A percentile compares a stretch with the other conserved stretches of the same genome.
Conservation (phyloP, 176 grass and related monocot genomes). For the Tillandsia fasciculata region DNA sequence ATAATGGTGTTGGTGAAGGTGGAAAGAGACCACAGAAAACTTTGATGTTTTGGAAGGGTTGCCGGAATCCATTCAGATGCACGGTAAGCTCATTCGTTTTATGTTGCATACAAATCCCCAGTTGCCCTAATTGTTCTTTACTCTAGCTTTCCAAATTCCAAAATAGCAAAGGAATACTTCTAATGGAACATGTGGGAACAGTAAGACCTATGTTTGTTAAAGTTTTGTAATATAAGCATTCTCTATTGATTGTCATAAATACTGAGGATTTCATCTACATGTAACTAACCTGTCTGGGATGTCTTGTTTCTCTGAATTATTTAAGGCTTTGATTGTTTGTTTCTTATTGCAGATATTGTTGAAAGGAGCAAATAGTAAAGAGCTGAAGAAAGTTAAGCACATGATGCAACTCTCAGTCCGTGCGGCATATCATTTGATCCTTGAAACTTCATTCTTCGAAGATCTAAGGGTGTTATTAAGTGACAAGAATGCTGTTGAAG, state of each 20-base stretch:
- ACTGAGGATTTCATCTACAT: too few relatives aligned
- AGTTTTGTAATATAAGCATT: too few relatives aligned
- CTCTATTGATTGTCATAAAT: too few relatives aligned
- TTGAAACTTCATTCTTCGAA: slow-evolving; percentile 84
- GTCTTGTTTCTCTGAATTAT: too few relatives aligned
- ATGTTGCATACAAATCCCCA: too few relatives aligned
- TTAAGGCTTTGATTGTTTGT: neutral
- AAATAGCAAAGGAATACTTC: too few relatives aligned
- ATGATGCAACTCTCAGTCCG: slow-evolving; percentile 66
- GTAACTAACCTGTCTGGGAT: too few relatives aligned
- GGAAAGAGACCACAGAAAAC: slow-evolving; percentile 69
- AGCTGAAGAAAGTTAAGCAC: slow-evolving; percentile 78
- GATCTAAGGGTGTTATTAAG: slow-evolving; percentile 61
- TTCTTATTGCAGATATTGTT: slow-evolving; percentile 67
- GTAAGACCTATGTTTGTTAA: too few relatives aligned
- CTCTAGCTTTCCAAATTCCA: too few relatives aligned
- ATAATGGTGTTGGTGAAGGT: slow-evolving; percentile 40
- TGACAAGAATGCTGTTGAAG: slow-evolving; percentile 30
- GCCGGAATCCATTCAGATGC: slow-evolving; percentile 60
- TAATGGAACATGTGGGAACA: too few relatives aligned
- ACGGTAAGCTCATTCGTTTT: slow-evolving; percentile 40
- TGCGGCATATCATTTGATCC: slow-evolving; percentile 78
- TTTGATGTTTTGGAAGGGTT: slow-evolving; percentile 78
- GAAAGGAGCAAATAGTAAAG: slow-evolving; percentile 52
- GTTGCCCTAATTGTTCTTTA: too few relatives aligned